These are phyloP conservation scores for Fistulina hepatica DNA, from an alignment of 1,284 basidiomycete genomes.

Conservation along the genomic window DNA sequence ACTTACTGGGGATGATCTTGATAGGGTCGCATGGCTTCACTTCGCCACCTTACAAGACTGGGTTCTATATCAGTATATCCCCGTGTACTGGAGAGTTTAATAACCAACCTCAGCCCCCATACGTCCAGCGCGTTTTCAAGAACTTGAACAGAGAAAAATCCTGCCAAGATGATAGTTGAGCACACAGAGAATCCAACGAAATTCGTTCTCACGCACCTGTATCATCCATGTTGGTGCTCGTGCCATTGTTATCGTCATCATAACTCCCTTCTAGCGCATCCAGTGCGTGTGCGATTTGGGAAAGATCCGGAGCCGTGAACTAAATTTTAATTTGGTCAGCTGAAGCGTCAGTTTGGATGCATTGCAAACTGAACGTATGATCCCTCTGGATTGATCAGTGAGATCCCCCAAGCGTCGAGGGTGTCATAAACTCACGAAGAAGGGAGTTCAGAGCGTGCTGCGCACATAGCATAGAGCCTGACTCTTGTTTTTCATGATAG, in stretches of 20 bases:
- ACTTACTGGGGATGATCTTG: constrained; percentile 72
- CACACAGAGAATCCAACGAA: not conserved
- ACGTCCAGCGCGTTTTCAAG: constrained; percentile 73
- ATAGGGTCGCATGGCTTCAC: constrained; percentile 68
- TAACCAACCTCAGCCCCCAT: constrained; percentile 64
- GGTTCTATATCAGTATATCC: constrained; percentile 11
- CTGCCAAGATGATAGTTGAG: constrained; percentile 24
- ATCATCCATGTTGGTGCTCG: constrained; percentile 81
- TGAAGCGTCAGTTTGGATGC: constrained; percentile 2
- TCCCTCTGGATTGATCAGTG: constrained; percentile 38
- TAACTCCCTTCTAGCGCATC: constrained; percentile 56
- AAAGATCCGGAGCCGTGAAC: constrained; percentile 83
- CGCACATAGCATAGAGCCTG: constrained; percentile 76
- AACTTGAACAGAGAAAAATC: constrained; percentile 83
- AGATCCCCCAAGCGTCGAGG: constrained; percentile 4
- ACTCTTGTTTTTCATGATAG: constrained; percentile 68
- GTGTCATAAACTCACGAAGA: constrained; percentile 43
- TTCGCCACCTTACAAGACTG: constrained; percentile 75
- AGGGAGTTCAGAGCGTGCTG: constrained; percentile 75
- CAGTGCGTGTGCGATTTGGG: constrained; percentile 62
- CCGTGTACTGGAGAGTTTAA: constrained; percentile 7
- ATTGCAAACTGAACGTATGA: constrained; percentile 43
- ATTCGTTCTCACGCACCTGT: constrained; percentile 40
- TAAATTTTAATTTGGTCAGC: constrained; percentile 26
- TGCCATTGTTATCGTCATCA: constrained; percentile 32